A percentile compares a stretch with the other conserved stretches of the same genome.
phyloP scores from a whole-genome alignment of 495 filamentous ascomycete genomes.

The Hypomontagnella submonticulosa region DNA sequence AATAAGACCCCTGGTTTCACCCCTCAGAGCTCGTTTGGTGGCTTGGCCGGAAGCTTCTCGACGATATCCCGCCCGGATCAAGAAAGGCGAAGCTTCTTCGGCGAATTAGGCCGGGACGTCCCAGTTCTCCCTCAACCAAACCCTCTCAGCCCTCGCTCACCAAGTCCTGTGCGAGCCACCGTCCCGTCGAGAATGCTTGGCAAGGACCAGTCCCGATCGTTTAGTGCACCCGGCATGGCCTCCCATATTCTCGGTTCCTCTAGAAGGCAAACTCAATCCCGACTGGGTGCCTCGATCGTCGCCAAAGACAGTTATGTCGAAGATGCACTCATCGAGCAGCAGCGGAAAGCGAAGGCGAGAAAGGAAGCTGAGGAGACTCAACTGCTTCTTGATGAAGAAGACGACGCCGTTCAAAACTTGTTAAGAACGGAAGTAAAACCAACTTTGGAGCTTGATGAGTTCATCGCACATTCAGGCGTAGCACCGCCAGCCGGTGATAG shows the following conservation, averaged over 20 bases:
- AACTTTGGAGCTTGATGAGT: slow-evolving; percentile 64
- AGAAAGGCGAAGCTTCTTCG: slow-evolving; percentile 66
- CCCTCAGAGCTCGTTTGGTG: slow-evolving; percentile 74
- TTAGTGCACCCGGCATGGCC: slow-evolving; percentile 67
- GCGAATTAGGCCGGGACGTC: slow-evolving; percentile 67
- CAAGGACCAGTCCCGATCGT: slow-evolving; percentile 64
- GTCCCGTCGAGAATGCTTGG: slow-evolving; percentile 59
- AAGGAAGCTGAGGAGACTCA: slow-evolving; percentile 61
- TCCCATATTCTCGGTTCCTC: slow-evolving; percentile 55
- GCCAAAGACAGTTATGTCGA: slow-evolving; percentile 42
- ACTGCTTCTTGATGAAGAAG: slow-evolving; percentile 65
- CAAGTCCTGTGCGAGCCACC: slow-evolving; percentile 75
- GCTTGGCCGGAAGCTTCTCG: slow-evolving; percentile 56
- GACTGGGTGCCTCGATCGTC: slow-evolving; percentile 36
- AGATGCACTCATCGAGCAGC: slow-evolving; percentile 53
- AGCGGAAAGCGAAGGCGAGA: slow-evolving; percentile 57
- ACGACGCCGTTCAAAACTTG: slow-evolving; percentile 63
- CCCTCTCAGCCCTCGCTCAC: slow-evolving; percentile 75
- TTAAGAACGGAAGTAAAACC: slow-evolving; percentile 59
- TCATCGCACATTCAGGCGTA: slow-evolving; percentile 77
- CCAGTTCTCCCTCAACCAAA: slow-evolving; percentile 69
- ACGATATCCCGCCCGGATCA: slow-evolving; percentile 58
- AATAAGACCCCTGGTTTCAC: slow-evolving; percentile 68
- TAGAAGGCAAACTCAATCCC: slow-evolving; percentile 40
- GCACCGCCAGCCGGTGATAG: slow-evolving; percentile 68